Conservation (phyloP, 176 grass and related monocot species). For the Lolium multiflorum region DNA sequence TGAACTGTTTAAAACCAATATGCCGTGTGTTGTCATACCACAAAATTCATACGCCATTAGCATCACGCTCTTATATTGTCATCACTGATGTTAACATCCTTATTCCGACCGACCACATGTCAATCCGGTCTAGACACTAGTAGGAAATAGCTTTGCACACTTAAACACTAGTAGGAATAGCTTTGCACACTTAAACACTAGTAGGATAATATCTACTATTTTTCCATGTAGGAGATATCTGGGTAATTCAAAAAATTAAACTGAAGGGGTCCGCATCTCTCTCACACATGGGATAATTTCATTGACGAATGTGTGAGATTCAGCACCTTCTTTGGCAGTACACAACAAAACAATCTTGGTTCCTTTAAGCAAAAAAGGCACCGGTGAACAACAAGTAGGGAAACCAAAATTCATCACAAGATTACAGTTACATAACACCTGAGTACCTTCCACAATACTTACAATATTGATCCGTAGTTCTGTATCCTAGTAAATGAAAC, state of each 20-base stretch:
- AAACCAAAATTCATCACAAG: slow-evolving; percentile 19
- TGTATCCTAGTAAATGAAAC: neutral
- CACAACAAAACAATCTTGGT: slow-evolving; percentile 63
- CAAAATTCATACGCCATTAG: too few relatives aligned
- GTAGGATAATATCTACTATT: neutral
- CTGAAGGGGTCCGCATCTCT: slow-evolving; percentile 59
- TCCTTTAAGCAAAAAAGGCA: slow-evolving; percentile 7
- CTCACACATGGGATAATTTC: slow-evolving; percentile 63
- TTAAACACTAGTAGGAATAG: too few relatives aligned
- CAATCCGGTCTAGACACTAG: too few relatives aligned
- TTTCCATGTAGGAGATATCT: neutral
- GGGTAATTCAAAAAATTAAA: neutral
- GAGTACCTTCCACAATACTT: neutral
- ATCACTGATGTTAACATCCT: too few relatives aligned
- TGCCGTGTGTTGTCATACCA: too few relatives aligned
- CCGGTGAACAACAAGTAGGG: slow-evolving; percentile 67
- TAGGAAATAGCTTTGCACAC: too few relatives aligned
- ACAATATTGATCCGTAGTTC: neutral
- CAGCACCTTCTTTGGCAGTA: slow-evolving; percentile 59
- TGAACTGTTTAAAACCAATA: too few relatives aligned
- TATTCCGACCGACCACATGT: too few relatives aligned
- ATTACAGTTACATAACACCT: slow-evolving; percentile 11
- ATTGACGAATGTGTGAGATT: slow-evolving; percentile 76
- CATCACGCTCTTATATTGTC: too few relatives aligned
- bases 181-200: too few relatives aligned